These are phyloP conservation scores for Dispira simplex DNA, from an alignment of 192 early-diverging fungal species.

Conservation along the genomic window DNA sequence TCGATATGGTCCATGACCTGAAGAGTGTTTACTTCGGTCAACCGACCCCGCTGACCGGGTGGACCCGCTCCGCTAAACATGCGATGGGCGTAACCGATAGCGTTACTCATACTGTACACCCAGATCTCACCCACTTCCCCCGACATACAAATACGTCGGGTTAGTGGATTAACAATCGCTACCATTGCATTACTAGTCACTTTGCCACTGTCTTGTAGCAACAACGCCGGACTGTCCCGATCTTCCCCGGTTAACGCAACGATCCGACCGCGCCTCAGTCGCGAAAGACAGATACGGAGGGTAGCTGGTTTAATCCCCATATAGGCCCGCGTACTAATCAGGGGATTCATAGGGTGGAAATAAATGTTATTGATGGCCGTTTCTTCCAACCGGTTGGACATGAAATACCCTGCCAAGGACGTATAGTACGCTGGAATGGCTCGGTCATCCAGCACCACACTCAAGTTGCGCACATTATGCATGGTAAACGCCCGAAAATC, in stretches of 20 bases:
- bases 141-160: conserved; percentile 43
- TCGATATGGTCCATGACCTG: conserved; percentile 27
- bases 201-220: conserved; percentile 59
- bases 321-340: conserved; percentile 66
- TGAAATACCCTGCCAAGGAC: conserved; percentile 37
- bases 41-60: background rate
- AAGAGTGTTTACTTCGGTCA: conserved; percentile 12
- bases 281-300: conserved; percentile 43
- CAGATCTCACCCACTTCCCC: conserved; percentile 76
- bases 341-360: conserved; percentile 60
- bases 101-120: conserved; percentile 42
- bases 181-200: conserved; percentile 63
- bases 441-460: conserved; percentile 38
- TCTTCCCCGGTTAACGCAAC: conserved; percentile 26
- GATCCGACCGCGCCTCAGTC: conserved; percentile 49
- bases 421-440: conserved; percentile 27
- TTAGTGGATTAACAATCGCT: conserved; percentile 70
- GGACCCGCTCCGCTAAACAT: background rate
- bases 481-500: conserved; percentile 30
- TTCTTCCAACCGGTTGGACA: conserved; percentile 44
- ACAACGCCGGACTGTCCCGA: conserved; percentile 24
- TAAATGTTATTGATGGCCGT: conserved; percentile 56
- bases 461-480: conserved; percentile 39
- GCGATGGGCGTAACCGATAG: conserved; percentile 13
- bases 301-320: conserved; percentile 54